Base-by-base conservation (phyloP, 768 basidiomycete genomes). In the Rhizopogon roseolus region DNA sequence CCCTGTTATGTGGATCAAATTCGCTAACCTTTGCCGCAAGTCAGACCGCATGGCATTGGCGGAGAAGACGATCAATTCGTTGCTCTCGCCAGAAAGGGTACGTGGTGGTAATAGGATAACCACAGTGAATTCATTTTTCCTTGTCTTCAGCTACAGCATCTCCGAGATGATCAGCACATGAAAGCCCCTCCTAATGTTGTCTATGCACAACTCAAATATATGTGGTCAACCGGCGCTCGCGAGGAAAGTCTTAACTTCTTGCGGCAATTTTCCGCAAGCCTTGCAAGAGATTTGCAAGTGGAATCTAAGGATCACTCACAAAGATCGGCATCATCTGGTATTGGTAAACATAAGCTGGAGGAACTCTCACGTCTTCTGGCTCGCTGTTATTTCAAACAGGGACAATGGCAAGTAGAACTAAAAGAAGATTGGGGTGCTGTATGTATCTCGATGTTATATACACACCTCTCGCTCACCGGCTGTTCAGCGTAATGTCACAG, bases 1-100 rank as follows among this genome's bases (percentile, higher is more conserved):
- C 65, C 92, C 90, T 41, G 82, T 90, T 43, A 98, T 97, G 85
- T 98, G 95, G 94, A 97, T 99, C 71, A 94, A 97, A 71, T 98
- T 99, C 64, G 93, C 96, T 2, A 98, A 99, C 63, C 76, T 98
- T 1, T 98, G 97, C 66, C 90, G 97, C 49, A 96, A 96, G 71
- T 90, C 84, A 16, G 93, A 96, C 48, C 85, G 97, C 5, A 91
- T 98, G 82, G 80, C 81, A n/a, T 74, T 99, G 48, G 95, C 96
- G 0, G 94, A 98, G 61, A 98, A 98, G 73, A 97, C 96, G 0
- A 88, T 99, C 63, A 91, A 94, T 58, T 96, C 93, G 0, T 71
- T 99, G 1, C 74, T 97, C 29, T 85, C 88, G 9, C 86, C 88
- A 5, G 88, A 88, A 51, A 73, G 81, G 61, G 82, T 86, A 59